Evolutionary conservation across 2,329 filamentous ascomycete genomes (phyloP).

Genomic region (Septoria linicola): DNA sequence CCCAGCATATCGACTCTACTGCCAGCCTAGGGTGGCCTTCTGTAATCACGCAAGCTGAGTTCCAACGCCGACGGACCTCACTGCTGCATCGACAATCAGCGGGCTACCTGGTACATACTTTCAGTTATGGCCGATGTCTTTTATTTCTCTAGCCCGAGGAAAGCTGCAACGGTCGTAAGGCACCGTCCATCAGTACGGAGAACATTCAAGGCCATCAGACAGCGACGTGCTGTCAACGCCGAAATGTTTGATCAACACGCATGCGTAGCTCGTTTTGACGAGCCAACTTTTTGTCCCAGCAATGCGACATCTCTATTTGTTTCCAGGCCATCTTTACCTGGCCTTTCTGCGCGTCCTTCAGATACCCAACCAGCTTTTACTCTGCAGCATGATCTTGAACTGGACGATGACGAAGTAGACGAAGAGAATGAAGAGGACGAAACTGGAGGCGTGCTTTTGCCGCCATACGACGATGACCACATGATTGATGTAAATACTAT

Average conservation of each 20-base stretch:
- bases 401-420: constrained; percentile 14
- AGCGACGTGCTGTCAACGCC: constrained; percentile 20
- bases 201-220: constrained; percentile 20
- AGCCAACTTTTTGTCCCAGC: constrained; percentile 32
- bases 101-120: constrained; percentile 10
- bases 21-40: constrained; percentile 6
- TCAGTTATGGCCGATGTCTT: constrained; percentile 29
- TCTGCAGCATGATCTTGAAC: constrained; percentile 7
- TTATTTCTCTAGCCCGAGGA: constrained; percentile 30
- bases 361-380: constrained; percentile 12
- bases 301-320: constrained; percentile 22
- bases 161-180: constrained; percentile 17
- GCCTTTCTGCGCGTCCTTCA: constrained; percentile 3
- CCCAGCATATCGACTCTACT: constrained; percentile 15
- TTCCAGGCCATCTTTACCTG: constrained; percentile 16
- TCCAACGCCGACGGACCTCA: constrained; percentile 3
- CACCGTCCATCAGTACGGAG: constrained; percentile 19
- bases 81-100: constrained; percentile 4
- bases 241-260: constrained; percentile 27
- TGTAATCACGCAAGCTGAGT: constrained; percentile 17
- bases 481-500: constrained; percentile 9
- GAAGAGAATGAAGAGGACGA: constrained; percentile 20
- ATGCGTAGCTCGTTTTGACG: constrained; percentile 33
- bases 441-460: constrained; percentile 15
- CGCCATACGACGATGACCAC: constrained; percentile 6